Conservation (phyloP, 2,329 filamentous ascomycete genomes). For the Colletotrichum shisoi region DNA sequence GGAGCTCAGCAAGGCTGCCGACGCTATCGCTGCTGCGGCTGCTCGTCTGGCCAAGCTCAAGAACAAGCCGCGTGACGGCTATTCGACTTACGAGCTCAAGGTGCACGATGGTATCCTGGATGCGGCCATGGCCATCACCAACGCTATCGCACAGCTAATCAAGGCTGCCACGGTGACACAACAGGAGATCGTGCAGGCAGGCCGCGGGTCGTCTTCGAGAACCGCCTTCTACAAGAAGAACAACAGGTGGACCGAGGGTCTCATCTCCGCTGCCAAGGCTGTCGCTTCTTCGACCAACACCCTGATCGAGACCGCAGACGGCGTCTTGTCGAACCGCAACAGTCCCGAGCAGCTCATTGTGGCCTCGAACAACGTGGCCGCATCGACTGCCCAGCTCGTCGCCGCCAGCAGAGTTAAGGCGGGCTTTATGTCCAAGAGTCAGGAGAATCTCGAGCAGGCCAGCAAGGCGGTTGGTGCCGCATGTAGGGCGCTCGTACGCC, state of each 20-base stretch:
- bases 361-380: constrained; percentile 94
- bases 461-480: constrained; percentile 92
- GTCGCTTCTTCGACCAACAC: constrained; percentile 93
- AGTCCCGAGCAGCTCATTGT: constrained; percentile 97
- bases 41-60: constrained; percentile 88
- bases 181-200: constrained; percentile 94
- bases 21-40: constrained; percentile 91
- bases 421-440: constrained; percentile 96
- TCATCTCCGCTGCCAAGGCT: constrained; percentile 96
- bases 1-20: constrained; percentile 90
- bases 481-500: constrained; percentile 85
- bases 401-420: constrained; percentile 96
- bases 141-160: constrained; percentile 91
- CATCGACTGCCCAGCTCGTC: constrained; percentile 94
- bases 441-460: constrained; percentile 88
- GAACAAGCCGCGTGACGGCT: constrained; percentile 95
- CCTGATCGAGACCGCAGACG: constrained; percentile 96
- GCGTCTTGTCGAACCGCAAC: constrained; percentile 89
- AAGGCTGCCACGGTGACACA: constrained; percentile 92
- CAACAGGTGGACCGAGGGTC: constrained; percentile 97
- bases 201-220: constrained; percentile 82
- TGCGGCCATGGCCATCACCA: constrained; percentile 90
- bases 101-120: constrained; percentile 96
- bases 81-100: constrained; percentile 93
- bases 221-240: constrained; percentile 99